Conservation (phyloP, 345 rosid genomes). For the Microcos paniculata region DNA sequence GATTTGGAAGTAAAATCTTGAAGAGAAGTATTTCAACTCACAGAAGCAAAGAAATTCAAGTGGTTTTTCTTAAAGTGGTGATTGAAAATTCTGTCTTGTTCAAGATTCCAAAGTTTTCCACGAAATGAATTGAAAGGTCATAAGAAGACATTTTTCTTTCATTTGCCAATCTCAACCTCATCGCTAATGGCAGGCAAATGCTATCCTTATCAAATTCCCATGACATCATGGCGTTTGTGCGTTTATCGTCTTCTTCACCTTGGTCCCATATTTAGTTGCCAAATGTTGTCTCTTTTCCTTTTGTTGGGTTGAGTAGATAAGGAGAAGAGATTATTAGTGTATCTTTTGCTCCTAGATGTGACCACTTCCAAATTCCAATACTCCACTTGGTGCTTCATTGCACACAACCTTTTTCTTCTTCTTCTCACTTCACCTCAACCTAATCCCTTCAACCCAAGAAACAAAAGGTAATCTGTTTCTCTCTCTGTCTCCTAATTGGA, state of each 20-base stretch:
- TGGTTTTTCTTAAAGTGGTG: neutral
- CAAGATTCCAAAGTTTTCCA: neutral
- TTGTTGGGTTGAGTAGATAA: neutral
- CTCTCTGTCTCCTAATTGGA: no score
- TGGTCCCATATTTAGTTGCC: neutral
- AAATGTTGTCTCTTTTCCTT: neutral
- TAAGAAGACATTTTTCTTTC: neutral
- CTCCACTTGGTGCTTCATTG: neutral
- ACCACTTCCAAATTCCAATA: neutral
- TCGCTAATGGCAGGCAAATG: neutral
- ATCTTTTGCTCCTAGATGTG: neutral
- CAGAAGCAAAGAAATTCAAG: neutral
- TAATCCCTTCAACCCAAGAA: neutral
- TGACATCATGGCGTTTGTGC: neutral
- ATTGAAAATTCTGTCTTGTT: neutral
- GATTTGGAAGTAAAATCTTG: neutral
- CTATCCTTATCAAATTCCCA: neutral
- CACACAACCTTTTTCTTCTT: neutral
- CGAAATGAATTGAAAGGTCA: neutral
- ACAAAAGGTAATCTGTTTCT: neutral
- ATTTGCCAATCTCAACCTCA: neutral
- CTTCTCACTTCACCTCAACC: neutral
- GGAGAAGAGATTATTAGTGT: neutral
- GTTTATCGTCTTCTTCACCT: neutral
- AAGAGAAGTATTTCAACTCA: no score